Evolutionary conservation across 257 asterid species (phyloP).

Genomic region (Fraxinus pennsylvanica): DNA sequence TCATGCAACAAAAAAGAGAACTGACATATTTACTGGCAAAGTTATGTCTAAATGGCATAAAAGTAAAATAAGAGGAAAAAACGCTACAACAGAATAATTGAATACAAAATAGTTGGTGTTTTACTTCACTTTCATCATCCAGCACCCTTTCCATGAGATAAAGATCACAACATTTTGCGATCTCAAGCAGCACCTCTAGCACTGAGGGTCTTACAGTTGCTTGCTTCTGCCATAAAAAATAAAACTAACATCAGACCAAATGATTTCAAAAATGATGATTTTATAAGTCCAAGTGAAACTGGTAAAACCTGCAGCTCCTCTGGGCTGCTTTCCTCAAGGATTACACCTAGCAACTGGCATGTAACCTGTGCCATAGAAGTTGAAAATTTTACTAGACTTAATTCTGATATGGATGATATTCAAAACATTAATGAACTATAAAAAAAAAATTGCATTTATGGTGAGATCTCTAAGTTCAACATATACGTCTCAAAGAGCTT

Average conservation of each 20-base stretch:
- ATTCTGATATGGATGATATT: slow-evolving; percentile 6
- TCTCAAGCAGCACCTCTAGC: slow-evolving; percentile 80
- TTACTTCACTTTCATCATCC: slow-evolving; percentile 87
- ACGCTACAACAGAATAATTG: neutral
- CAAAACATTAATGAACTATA: neutral
- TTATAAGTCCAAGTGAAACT: slow-evolving; percentile 8
- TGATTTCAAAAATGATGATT: slow-evolving; percentile 5
- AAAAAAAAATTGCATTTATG: slow-evolving; percentile 1
- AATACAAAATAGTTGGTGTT: slow-evolving; percentile 10
- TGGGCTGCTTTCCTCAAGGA: slow-evolving; percentile 79
- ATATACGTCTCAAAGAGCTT: too few relatives aligned
- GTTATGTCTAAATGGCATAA: slow-evolving; percentile 9
- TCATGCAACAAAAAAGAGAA: neutral
- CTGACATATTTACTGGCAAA: slow-evolving; percentile 9
- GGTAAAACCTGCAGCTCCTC: slow-evolving; percentile 82
- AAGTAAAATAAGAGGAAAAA: slow-evolving; percentile 2
- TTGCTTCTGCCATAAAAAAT: slow-evolving; percentile 56
- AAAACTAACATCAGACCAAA: slow-evolving; percentile 27
- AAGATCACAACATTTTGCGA: slow-evolving; percentile 87
- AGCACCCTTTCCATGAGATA: slow-evolving; percentile 96
- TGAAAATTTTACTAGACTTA: neutral
- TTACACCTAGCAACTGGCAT: slow-evolving; percentile 76
- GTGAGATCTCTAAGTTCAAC: neutral
- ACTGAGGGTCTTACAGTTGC: slow-evolving; percentile 83
- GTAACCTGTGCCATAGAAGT: slow-evolving; percentile 58